Evolutionary conservation across 2,329 filamentous ascomycete genomes (phyloP).

Genomic region (Neonectria hederae): DNA sequence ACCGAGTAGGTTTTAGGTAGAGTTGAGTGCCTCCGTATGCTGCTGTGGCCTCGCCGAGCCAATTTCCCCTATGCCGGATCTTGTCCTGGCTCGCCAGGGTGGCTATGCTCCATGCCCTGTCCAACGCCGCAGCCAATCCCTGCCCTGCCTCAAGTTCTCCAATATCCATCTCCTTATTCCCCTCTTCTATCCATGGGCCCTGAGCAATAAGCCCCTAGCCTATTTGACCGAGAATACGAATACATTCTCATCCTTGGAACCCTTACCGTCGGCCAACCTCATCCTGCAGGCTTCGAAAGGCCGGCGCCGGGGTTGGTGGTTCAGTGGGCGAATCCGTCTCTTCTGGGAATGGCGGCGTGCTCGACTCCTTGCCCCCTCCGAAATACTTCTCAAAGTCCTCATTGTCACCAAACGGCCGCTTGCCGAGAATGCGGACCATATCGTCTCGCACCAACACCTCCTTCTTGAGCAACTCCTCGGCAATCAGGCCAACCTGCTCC

Average conservation of each 20-base stretch:
- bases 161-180: conserved; percentile 25
- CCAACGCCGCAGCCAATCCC: conserved; percentile 35
- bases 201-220: conserved; percentile 7
- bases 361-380: conserved; percentile 65
- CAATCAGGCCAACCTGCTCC: conserved; percentile 85
- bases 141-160: conserved; percentile 33
- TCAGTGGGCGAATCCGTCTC: conserved; percentile 54
- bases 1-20: conserved; percentile 39
- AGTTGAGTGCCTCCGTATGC: conserved; percentile 43
- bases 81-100: conserved; percentile 14
- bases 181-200: conserved; percentile 19
- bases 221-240: conserved; percentile 2
- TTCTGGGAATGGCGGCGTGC: conserved; percentile 64
- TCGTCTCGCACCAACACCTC: conserved; percentile 93
- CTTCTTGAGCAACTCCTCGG: conserved; percentile 91
- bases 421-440: conserved; percentile 87
- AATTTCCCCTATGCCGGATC: conserved; percentile 9
- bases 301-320: conserved; percentile 51
- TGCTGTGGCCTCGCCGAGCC: conserved; percentile 27
- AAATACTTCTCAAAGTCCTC: conserved; percentile 98
- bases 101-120: conserved; percentile 20
- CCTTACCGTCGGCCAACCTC: conserved; percentile 6
- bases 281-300: conserved; percentile 46
- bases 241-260: background rate
- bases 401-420: conserved; percentile 81